phyloP scores from a whole-genome alignment of 768 basidiomycete genomes.

The Crucibulum laeve region DNA sequence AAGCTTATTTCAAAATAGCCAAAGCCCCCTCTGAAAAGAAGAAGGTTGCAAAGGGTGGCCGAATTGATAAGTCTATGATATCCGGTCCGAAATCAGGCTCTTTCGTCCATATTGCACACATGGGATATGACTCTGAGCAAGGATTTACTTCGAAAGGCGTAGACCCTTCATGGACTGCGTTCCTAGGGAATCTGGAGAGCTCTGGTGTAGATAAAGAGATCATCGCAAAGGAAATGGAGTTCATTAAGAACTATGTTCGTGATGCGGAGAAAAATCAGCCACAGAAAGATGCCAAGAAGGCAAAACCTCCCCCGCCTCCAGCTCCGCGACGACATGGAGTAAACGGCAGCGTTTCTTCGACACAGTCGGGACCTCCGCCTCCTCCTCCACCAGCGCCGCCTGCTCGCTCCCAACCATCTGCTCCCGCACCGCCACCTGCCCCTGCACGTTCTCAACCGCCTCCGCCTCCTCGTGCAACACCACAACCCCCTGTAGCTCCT shows the following conservation, averaged over 20 bases:
- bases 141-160: constrained; percentile 87
- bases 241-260: constrained; percentile 80
- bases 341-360: constrained; percentile 29
- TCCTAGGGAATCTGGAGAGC: constrained; percentile 62
- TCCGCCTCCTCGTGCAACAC: constrained; percentile 26
- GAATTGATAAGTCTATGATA: constrained; percentile 91
- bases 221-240: constrained; percentile 78
- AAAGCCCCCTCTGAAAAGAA: constrained; percentile 54
- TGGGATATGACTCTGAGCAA: constrained; percentile 86
- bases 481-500: constrained; percentile 26
- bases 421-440: constrained; percentile 27
- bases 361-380: constrained; percentile 12
- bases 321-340: constrained; percentile 34
- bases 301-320: constrained; percentile 51
- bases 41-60: constrained; percentile 58
- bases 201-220: constrained; percentile 65
- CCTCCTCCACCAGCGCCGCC: constrained; percentile 31
- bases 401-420: constrained; percentile 19
- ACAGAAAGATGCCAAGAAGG: constrained; percentile 35
- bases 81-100: constrained; percentile 74
- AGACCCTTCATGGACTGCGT: constrained; percentile 82
- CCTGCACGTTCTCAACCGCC: constrained; percentile 26
- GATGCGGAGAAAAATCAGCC: constrained; percentile 31
- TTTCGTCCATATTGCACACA: constrained; percentile 90
- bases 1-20: constrained; percentile 22